These are phyloP conservation scores for Polytolypa hystricis DNA, from an alignment of 2,329 filamentous ascomycete species.

Conservation along the genomic window DNA sequence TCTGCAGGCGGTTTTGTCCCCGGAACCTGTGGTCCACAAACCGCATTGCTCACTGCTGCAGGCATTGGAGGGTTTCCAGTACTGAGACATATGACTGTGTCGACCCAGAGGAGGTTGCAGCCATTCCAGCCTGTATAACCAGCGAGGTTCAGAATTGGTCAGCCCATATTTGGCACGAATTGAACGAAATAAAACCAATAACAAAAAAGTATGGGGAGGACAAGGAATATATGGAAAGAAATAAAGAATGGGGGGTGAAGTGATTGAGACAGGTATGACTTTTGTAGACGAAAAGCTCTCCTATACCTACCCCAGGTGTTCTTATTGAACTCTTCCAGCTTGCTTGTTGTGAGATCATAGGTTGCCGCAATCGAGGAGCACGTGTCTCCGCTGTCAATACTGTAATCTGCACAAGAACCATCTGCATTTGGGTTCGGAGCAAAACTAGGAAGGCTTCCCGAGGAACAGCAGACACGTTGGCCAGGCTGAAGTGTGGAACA, in stretches of 20 bases:
- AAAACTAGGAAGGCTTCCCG: slow-evolving; percentile 27
- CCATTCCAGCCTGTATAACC: too few relatives aligned
- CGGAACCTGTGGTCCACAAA: slow-evolving; percentile 37
- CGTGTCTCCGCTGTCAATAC: slow-evolving; percentile 22
- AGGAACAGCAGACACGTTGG: slow-evolving; percentile 28
- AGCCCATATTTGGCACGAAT: too few relatives aligned
- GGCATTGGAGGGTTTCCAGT: slow-evolving; percentile 33
- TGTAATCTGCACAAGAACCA: slow-evolving; percentile 30
- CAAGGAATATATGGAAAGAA: too few relatives aligned
- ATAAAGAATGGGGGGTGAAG: too few relatives aligned
- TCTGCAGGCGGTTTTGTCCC: slow-evolving; percentile 25
- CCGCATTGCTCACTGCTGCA: slow-evolving; percentile 23
- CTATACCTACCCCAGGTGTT: slow-evolving; percentile 39
- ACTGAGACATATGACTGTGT: slow-evolving; percentile 31
- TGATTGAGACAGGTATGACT: too few relatives aligned
- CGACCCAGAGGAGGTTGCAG: slow-evolving; percentile 24
- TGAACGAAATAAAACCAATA: too few relatives aligned
- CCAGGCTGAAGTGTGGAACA: slow-evolving; percentile 22
- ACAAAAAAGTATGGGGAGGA: too few relatives aligned
- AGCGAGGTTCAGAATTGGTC: too few relatives aligned
- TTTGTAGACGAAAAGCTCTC: too few relatives aligned
- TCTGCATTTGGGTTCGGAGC: slow-evolving; percentile 23
- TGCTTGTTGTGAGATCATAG: slow-evolving; percentile 24
- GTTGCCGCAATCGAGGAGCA: slow-evolving; percentile 25
- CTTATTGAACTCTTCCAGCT: slow-evolving; percentile 33